These are phyloP conservation scores for Xerophyta viscosa DNA, from an alignment of 106 monocot genomes.

Conservation along the genomic window DNA sequence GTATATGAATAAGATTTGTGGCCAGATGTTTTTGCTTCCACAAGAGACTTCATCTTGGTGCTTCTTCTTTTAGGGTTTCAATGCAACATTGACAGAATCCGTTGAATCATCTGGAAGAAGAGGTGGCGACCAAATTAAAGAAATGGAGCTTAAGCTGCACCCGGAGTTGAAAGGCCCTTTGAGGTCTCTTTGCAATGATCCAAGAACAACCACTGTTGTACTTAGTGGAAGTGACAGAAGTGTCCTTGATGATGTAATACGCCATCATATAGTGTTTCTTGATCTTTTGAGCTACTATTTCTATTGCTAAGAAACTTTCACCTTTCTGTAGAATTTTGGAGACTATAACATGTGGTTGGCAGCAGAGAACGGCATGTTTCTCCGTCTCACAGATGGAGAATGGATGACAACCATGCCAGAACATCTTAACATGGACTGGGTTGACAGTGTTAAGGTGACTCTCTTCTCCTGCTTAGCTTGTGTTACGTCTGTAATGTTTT, in stretches of 20 bases:
- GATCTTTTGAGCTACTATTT: neutral
- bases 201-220: constrained; percentile 78
- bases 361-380: constrained; percentile 98
- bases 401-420: constrained; percentile 99
- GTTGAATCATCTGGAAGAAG: constrained; percentile 89
- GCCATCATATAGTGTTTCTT: neutral
- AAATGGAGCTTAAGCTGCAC: constrained; percentile 97
- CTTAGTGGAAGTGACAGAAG: constrained; percentile 96
- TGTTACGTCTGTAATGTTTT: no score
- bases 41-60: no score
- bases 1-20: no score
- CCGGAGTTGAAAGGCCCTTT: constrained; percentile 80
- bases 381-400: constrained; percentile 77
- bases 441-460: constrained; percentile 93
- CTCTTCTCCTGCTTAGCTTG: neutral
- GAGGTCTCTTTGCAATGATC: constrained; percentile 63
- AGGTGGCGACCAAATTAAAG: constrained; percentile 98
- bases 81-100: constrained; percentile 86
- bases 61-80: constrained; percentile 94
- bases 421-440: constrained; percentile 99
- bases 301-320: neutral
- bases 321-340: constrained; percentile 73
- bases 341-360: constrained; percentile 96
- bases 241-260: constrained; percentile 79
- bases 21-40: no score